Percentiles rank a stretch among this genome's conserved stretches.
Evolutionary conservation across 2,329 filamentous ascomycete genomes (phyloP).

Genomic region (Venturia effusa): DNA sequence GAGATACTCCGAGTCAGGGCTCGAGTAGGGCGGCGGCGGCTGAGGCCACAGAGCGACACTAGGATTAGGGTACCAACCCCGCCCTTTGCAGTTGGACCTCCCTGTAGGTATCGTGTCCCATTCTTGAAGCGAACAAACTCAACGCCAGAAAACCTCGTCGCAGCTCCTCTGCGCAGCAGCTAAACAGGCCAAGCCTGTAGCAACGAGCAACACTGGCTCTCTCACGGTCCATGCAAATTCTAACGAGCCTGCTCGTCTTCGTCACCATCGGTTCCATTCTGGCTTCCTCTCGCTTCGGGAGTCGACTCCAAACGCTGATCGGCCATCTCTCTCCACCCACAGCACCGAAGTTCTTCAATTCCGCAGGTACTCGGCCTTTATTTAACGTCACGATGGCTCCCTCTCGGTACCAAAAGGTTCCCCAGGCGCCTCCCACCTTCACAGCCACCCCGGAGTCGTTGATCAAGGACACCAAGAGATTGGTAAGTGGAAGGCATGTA

Average conservation of each 20-base stretch:
- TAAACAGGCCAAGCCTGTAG: background rate
- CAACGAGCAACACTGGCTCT: background rate
- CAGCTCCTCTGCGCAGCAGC: background rate
- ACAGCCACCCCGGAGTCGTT: slow-evolving; percentile 62
- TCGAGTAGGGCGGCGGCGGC: too few relatives aligned
- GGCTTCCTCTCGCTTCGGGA: slow-evolving; percentile 51
- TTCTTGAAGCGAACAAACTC: background rate
- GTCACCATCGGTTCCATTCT: slow-evolving; percentile 49
- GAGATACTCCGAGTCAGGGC: too few relatives aligned
- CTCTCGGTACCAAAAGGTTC: slow-evolving; percentile 58
- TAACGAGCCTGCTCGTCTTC: slow-evolving; percentile 36
- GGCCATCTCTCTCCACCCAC: slow-evolving; percentile 44
- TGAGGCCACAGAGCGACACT: too few relatives aligned
- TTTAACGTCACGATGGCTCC: slow-evolving; percentile 47
- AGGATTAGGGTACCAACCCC: too few relatives aligned
- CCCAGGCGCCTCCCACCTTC: slow-evolving; percentile 69
- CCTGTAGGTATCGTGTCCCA: background rate
- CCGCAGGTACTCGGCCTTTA: slow-evolving; percentile 7
- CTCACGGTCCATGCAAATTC: background rate
- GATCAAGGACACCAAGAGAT: slow-evolving; percentile 52
- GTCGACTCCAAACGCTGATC: slow-evolving; percentile 48
- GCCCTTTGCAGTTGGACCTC: too few relatives aligned
- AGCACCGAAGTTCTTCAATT: slow-evolving; percentile 10
- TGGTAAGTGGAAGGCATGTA: slow-evolving; percentile 25
- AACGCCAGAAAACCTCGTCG: background rate